phyloP scores from a whole-genome alignment of 345 rosid genomes.

The Kernera saxatilis region DNA sequence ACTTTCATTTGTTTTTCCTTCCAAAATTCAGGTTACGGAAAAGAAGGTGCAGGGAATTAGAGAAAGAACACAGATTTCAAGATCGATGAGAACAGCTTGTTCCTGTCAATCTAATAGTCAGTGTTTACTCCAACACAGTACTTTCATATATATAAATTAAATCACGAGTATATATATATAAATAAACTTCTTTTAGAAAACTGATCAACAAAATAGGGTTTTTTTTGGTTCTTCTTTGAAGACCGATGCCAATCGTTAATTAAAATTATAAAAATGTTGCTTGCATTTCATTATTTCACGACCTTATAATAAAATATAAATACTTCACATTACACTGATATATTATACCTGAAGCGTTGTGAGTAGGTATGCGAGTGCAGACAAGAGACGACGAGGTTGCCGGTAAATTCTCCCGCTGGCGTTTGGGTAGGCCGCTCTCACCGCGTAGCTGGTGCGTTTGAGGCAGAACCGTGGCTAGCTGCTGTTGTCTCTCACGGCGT shows the following conservation, averaged over 20 bases:
- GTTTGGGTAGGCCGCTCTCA: slow-evolving; percentile 33
- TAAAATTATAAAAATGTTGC: neutral
- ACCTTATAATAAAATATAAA: neutral
- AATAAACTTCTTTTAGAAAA: neutral
- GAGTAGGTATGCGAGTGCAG: slow-evolving; percentile 46
- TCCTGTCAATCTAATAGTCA: slow-evolving; percentile 29
- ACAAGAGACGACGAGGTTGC: slow-evolving; percentile 35
- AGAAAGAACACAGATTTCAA: slow-evolving; percentile 20
- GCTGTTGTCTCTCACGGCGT: slow-evolving; percentile 70
- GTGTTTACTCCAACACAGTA: slow-evolving; percentile 29
- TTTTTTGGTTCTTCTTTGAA: neutral
- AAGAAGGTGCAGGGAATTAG: slow-evolving; percentile 10
- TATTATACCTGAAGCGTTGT: slow-evolving; percentile 47
- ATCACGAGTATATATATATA: neutral
- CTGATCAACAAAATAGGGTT: slow-evolving; percentile 3
- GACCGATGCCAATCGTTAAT: neutral
- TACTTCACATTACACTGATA: neutral
- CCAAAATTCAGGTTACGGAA: slow-evolving; percentile 7
- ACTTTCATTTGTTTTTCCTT: neutral
- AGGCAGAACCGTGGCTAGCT: slow-evolving; percentile 36
- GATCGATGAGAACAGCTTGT: slow-evolving; percentile 15
- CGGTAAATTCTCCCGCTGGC: slow-evolving; percentile 44
- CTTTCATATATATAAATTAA: neutral
- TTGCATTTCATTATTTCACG: neutral
- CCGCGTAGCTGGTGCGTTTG: slow-evolving; percentile 20